Base-by-base conservation (phyloP, 768 basidiomycete species). In the Pleurotus platypus region DNA sequence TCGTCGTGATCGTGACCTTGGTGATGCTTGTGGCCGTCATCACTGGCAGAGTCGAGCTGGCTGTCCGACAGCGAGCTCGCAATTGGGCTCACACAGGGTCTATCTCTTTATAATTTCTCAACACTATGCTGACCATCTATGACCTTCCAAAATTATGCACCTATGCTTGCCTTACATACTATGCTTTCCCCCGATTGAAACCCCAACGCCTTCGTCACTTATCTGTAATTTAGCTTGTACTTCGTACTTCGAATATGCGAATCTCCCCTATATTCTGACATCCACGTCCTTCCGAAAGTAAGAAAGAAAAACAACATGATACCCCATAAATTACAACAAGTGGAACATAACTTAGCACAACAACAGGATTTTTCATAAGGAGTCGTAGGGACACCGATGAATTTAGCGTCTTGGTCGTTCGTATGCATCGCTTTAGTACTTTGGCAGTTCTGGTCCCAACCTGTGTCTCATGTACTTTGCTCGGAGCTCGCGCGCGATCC, bases 401-500 rank as follows among this genome's bases (percentile, higher is more conserved):
- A 26, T 26, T 5, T 1, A 9, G 11, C 30, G 30, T 35, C 30
- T 9, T 35, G 30, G 30, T 35, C 9, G 8, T 35, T 11, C 30
- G 3, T 3, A 9, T 35, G 9, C 30, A 4, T 9, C 2, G 11
- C 30, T 35, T 35, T 35, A 35, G 30, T 35, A 35, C 30, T 35
- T 35, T 35, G 30, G 30, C 11, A 35, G 30, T 35, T 35, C 30
- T 11, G 30, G 30, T 35, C 30, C 30, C 2, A 35, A 13, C 37
- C 13, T 20, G 12, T 24, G 24, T 42, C 51, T n/a, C 27, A 22
- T 24, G 13, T 40, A 54, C 35, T 57, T 61, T 12, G 5, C 48
- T 26, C 24, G 46, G 4, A 60, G 38, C 43, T 40, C 56, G 12
- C 40, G 35, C 13, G 60, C 60, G 11, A 60, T 57, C 2, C 49